phyloP scores from a whole-genome alignment of 108 stramenopile genomes.

The Skeletonema tropicum region DNA sequence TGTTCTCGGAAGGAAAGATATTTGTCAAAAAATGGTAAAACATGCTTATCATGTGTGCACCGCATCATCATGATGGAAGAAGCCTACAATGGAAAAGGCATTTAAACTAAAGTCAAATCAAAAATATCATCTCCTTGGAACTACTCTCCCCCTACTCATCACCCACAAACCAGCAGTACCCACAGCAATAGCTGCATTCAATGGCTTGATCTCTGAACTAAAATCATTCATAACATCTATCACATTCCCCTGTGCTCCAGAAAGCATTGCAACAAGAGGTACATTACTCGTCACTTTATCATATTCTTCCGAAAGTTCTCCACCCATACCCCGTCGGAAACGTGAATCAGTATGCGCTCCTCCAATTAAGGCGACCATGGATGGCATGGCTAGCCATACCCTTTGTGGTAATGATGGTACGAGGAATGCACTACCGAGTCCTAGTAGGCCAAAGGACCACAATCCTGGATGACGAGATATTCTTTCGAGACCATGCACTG shows the following conservation, averaged over 20 bases:
- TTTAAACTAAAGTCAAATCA: neutral
- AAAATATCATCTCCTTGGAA: constrained; percentile 12
- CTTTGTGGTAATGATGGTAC: constrained; percentile 62
- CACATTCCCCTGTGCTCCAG: constrained; percentile 67
- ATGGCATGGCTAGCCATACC: constrained; percentile 76
- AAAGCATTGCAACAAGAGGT: constrained; percentile 81
- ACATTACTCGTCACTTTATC: constrained; percentile 81
- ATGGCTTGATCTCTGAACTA: constrained; percentile 62
- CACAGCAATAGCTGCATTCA: constrained; percentile 72
- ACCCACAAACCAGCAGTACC: constrained; percentile 51
- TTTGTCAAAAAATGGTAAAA: too few relatives aligned
- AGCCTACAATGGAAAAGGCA: neutral
- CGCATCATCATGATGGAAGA: neutral
- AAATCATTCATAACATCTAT: constrained; percentile 33
- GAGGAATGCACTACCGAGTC: constrained; percentile 67
- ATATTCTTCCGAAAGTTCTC: constrained; percentile 55
- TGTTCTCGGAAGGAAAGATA: too few relatives aligned
- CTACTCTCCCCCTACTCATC: constrained; percentile 37
- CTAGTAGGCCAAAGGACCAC: constrained; percentile 81
- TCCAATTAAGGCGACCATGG: constrained; percentile 79
- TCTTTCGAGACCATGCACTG: constrained; percentile 71
- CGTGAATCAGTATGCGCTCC: constrained; percentile 86
- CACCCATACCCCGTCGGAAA: constrained; percentile 82
- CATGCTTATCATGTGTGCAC: neutral
- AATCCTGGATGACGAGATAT: constrained; percentile 87